Conservation (phyloP, 1,139 yeast species). For the Meyerozyma smithsonii region DNA sequence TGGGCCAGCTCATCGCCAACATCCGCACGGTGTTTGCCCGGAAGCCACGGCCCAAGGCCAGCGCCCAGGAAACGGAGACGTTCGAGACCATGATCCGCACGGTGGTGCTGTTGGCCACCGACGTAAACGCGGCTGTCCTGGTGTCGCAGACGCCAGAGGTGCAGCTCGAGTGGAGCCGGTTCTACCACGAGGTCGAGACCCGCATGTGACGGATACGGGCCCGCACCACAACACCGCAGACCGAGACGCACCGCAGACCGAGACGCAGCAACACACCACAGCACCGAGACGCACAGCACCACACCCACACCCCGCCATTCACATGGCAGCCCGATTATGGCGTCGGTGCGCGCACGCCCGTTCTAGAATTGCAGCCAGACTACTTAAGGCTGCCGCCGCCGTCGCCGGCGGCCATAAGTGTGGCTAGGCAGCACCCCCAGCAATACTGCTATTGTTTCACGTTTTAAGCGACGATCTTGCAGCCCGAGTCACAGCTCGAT, state of each 20-base stretch:
- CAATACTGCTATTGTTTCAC: too few relatives aligned
- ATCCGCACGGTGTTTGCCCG: constrained; percentile 17
- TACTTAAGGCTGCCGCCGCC: not conserved
- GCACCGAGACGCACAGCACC: too few relatives aligned
- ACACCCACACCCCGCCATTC: not conserved
- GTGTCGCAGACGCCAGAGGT: not conserved
- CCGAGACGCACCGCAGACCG: not conserved
- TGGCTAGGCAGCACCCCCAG: not conserved
- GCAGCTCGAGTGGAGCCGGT: constrained; percentile 1
- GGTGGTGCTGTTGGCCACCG: not conserved
- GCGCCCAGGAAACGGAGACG: constrained; percentile 37
- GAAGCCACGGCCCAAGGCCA: constrained; percentile 38
- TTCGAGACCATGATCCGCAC: constrained; percentile 1
- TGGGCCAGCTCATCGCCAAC: constrained; percentile 15
- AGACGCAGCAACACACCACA: not conserved
- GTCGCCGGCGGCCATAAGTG: not conserved
- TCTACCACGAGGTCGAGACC: constrained; percentile 2
- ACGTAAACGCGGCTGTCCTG: not conserved
- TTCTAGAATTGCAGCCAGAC: not conserved
- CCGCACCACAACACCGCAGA: too few relatives aligned
- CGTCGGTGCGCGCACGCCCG: not conserved
- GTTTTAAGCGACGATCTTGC: too few relatives aligned
- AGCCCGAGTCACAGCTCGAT: too few relatives aligned
- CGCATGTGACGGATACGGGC: not conserved
- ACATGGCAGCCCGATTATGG: not conserved